phyloP scores from a whole-genome alignment of 441 rosid species.

The Euphorbia schlechtendalii region DNA sequence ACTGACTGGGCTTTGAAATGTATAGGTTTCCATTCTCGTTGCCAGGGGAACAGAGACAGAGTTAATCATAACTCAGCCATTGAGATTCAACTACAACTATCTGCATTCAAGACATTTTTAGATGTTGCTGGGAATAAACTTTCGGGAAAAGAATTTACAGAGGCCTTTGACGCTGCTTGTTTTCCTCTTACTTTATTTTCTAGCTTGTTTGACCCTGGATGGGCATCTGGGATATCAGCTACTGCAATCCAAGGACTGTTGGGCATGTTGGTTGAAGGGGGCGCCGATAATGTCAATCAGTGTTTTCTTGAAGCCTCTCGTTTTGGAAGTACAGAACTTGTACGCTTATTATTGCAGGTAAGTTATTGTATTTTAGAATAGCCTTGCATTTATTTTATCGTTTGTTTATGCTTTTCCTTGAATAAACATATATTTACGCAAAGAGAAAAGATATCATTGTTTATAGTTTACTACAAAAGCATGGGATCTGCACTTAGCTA shows the following conservation, averaged over 20 bases:
- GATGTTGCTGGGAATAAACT: conserved; percentile 85
- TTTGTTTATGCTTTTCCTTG: neutral
- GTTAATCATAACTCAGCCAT: conserved; percentile 59
- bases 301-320: conserved; percentile 98
- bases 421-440: too few relatives aligned
- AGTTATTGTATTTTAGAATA: neutral
- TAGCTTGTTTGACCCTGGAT: conserved; percentile 85
- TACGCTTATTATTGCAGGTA: conserved; percentile 86
- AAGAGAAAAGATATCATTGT: too few relatives aligned
- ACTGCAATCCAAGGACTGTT: conserved; percentile 79
- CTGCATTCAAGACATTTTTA: conserved; percentile 87
- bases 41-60: conserved; percentile 58
- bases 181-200: conserved; percentile 93
- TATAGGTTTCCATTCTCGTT: conserved; percentile 86
- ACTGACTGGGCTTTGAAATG: conserved; percentile 96
- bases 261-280: conserved; percentile 88
- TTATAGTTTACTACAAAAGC: too few relatives aligned
- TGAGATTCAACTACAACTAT: conserved; percentile 77
- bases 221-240: conserved; percentile 93
- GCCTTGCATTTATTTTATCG: conserved; percentile 1
- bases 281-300: conserved; percentile 89
- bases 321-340: conserved; percentile 96
- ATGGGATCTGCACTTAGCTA: too few relatives aligned
- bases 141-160: conserved; percentile 88
- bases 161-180: conserved; percentile 95